Conservation (phyloP, 2,329 filamentous ascomycete genomes). For the Metarhizium rileyi region DNA sequence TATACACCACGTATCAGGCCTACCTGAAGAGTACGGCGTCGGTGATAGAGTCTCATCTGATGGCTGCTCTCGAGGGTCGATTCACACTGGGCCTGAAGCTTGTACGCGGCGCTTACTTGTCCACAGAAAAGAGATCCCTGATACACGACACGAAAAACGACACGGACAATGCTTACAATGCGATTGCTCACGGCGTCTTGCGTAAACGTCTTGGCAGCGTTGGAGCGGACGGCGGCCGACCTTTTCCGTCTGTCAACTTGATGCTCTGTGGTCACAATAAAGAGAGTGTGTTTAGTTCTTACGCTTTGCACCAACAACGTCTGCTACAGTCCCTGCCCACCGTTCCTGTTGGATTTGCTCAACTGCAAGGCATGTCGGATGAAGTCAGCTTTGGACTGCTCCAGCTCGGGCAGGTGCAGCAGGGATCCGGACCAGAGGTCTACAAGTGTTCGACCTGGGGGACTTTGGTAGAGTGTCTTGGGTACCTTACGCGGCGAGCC, state of each 20-base stretch:
- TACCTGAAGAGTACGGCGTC: constrained; percentile 40
- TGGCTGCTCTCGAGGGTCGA: constrained; percentile 29
- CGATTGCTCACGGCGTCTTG: constrained; percentile 35
- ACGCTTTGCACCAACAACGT: constrained; percentile 30
- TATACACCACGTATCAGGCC: constrained; percentile 46
- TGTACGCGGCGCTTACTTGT: constrained; percentile 47
- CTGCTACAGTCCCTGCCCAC: constrained; percentile 22
- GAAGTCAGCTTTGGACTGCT: constrained; percentile 42
- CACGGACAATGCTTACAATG: constrained; percentile 43
- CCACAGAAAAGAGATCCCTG: constrained; percentile 36
- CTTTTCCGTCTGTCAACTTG: constrained; percentile 35
- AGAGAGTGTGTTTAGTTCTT: constrained; percentile 29
- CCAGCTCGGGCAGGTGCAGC: constrained; percentile 18
- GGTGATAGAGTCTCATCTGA: constrained; percentile 35
- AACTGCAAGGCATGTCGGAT: constrained; percentile 50
- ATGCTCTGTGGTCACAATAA: constrained; percentile 46
- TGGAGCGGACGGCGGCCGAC: constrained; percentile 6
- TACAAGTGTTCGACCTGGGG: constrained; percentile 33
- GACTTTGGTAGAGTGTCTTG: constrained; percentile 27
- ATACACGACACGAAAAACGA: constrained; percentile 43
- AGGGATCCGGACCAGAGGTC: constrained; percentile 18
- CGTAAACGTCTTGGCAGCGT: constrained; percentile 19
- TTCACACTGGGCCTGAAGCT: constrained; percentile 48
- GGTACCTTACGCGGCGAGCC: constrained; percentile 26
- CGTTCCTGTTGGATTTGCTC: constrained; percentile 35